Percentiles rank a stretch among this genome's conserved stretches.
Evolutionary conservation across 2,329 filamentous ascomycete species (phyloP).

Genomic region (Claviceps arundinis): DNA sequence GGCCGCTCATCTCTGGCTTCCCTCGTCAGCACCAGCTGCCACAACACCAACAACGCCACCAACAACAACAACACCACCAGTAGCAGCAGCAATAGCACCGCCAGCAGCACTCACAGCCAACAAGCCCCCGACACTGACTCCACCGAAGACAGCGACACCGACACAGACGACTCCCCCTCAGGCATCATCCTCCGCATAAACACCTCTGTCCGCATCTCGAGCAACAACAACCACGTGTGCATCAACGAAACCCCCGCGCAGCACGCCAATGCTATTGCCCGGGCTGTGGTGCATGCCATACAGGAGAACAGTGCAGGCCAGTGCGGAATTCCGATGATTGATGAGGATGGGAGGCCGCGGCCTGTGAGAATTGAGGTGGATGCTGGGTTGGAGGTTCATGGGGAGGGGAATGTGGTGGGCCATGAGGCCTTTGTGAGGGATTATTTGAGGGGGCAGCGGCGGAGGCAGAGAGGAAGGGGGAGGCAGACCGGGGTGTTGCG

Average conservation of each 20-base stretch:
- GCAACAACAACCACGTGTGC: slow-evolving; percentile 35
- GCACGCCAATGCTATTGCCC: slow-evolving; percentile 29
- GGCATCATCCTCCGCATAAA: slow-evolving; percentile 35
- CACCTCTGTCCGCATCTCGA: slow-evolving; percentile 31
- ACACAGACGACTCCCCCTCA: slow-evolving; percentile 9
- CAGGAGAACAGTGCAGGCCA: slow-evolving; percentile 25
- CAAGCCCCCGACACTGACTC: not conserved
- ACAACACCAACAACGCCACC: not conserved
- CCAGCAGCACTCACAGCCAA: not conserved
- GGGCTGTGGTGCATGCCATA: slow-evolving; percentile 31
- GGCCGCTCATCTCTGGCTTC: not conserved
- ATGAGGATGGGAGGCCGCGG: slow-evolving; percentile 28
- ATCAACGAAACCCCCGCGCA: slow-evolving; percentile 25
- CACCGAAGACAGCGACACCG: not conserved
- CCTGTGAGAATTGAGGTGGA: slow-evolving; percentile 30
- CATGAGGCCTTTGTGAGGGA: slow-evolving; percentile 16
- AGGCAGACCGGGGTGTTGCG: not conserved
- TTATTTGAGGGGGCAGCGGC: slow-evolving; percentile 9
- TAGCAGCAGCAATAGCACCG: not conserved
- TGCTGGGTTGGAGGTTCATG: slow-evolving; percentile 31
- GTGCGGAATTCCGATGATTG: slow-evolving; percentile 32
- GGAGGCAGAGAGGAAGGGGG: not conserved
- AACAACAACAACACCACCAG: not conserved
- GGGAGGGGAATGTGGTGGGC: slow-evolving; percentile 31
- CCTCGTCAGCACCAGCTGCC: not conserved